A percentile compares a stretch with the other conserved stretches of the same genome.
Conservation (phyloP, 2,329 filamentous ascomycete genomes). For the Cytospora piceicola region DNA sequence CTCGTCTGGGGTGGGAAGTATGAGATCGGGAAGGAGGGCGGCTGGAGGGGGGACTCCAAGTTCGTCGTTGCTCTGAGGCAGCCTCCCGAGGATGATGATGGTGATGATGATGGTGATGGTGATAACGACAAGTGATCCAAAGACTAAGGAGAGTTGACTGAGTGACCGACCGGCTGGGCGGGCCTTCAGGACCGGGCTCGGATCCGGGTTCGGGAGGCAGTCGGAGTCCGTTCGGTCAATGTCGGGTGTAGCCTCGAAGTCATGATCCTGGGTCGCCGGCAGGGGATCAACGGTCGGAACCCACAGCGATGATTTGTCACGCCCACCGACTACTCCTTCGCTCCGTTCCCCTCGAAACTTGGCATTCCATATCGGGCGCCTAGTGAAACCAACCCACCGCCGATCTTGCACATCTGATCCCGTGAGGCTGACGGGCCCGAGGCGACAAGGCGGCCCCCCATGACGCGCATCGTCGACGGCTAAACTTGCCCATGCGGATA, state of each 20-base stretch:
- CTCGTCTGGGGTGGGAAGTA: conserved; percentile 85
- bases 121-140: neutral
- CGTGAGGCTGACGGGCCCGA: neutral
- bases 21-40: conserved; percentile 53
- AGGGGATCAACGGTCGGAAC: neutral
- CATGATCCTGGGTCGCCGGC: neutral
- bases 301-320: neutral
- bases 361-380: neutral
- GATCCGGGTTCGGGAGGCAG: neutral
- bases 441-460: conserved; percentile 15
- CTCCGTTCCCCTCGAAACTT: neutral
- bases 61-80: conserved; percentile 41
- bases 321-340: neutral
- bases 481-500: conserved; percentile 10
- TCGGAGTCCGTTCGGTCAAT: neutral
- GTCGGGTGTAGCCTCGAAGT: neutral
- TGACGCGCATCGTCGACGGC: conserved; percentile 24
- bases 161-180: neutral
- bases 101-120: neutral
- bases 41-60: conserved; percentile 42
- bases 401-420: neutral
- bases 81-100: conserved; percentile 48
- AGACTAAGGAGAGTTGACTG: neutral
- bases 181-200: neutral
- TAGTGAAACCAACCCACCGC: conserved; percentile 15